Conservation (phyloP, 1,139 yeast genomes). For the Taphrina betulina region DNA sequence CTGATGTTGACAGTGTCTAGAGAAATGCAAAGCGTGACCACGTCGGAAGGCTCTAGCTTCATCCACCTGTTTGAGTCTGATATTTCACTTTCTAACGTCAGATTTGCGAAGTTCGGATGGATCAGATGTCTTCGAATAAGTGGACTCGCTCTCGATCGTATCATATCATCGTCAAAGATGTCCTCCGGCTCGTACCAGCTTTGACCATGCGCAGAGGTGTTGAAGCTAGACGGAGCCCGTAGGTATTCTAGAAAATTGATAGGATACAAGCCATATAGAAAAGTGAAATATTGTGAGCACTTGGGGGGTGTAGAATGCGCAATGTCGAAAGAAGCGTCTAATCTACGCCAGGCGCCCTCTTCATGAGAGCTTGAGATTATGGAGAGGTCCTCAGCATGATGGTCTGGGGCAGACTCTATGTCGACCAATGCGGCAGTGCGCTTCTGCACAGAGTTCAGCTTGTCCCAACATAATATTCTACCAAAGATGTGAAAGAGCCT, state of each 20-base stretch:
- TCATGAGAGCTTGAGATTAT: conserved; percentile 10
- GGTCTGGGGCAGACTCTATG: conserved; percentile 14
- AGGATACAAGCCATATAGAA: conserved; percentile 65
- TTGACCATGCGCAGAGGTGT: conserved; percentile 36
- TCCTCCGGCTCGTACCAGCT: conserved; percentile 41
- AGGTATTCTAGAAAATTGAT: conserved; percentile 52
- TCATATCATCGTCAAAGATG: conserved; percentile 45
- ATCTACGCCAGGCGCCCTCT: conserved; percentile 29
- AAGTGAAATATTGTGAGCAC: conserved; percentile 47
- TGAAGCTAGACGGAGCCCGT: conserved; percentile 48
- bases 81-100: conserved; percentile 49
- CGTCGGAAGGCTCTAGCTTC: conserved; percentile 41
- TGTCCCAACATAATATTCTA: conserved; percentile 50
- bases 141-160: conserved; percentile 40
- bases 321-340: conserved; percentile 33
- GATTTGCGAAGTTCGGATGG: conserved; percentile 53
- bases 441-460: conserved; percentile 25
- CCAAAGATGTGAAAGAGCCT: conserved; percentile 53
- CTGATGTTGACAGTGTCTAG: conserved; percentile 38
- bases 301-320: conserved; percentile 34
- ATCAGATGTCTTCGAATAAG: conserved; percentile 46
- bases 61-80: conserved; percentile 44
- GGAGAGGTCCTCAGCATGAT: conserved; percentile 2
- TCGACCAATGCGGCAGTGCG: conserved; percentile 29
- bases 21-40: conserved; percentile 45